Conservation (phyloP, 495 filamentous ascomycete genomes). For the Immersiella caudata region DNA sequence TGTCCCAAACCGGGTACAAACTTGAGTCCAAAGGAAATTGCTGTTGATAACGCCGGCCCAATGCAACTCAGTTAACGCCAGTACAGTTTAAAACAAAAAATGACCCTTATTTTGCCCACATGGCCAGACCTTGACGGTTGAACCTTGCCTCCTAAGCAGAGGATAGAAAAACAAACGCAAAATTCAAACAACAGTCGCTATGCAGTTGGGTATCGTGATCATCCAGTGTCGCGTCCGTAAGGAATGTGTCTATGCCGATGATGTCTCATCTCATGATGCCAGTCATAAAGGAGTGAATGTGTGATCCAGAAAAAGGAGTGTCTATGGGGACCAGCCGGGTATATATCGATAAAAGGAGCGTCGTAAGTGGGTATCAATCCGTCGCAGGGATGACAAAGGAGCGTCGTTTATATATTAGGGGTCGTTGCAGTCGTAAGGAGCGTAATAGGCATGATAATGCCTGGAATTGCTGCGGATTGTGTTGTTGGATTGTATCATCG, state of each 20-base stretch:
- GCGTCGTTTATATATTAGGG: slow-evolving; percentile 33
- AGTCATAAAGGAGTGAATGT: slow-evolving; percentile 36
- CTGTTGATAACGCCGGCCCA: slow-evolving; percentile 28
- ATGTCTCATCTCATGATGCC: slow-evolving; percentile 35
- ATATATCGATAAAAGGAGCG: slow-evolving; percentile 44
- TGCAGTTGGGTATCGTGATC: slow-evolving; percentile 54
- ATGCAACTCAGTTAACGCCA: slow-evolving; percentile 22
- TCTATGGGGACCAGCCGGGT: slow-evolving; percentile 48
- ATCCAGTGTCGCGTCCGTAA: slow-evolving; percentile 36
- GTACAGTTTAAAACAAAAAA: slow-evolving; percentile 7
- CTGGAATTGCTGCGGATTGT: slow-evolving; percentile 37
- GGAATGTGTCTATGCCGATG: slow-evolving; percentile 41
- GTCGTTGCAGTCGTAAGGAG: slow-evolving; percentile 52
- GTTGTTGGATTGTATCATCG: slow-evolving; percentile 38
- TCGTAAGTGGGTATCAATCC: slow-evolving; percentile 48
- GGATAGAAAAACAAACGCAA: slow-evolving; percentile 15
- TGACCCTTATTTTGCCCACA: slow-evolving; percentile 11
- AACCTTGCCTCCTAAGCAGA: background rate
- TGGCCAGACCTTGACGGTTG: slow-evolving; percentile 10
- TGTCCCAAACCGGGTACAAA: background rate
- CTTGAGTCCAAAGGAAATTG: background rate
- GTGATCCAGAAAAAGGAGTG: slow-evolving; percentile 46
- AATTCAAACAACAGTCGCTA: slow-evolving; percentile 52
- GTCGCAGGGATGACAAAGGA: slow-evolving; percentile 44
- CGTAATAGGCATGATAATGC: slow-evolving; percentile 35